Conservation (phyloP, 2,329 filamentous ascomycete species). For the Sporothrix pseudoabietina region DNA sequence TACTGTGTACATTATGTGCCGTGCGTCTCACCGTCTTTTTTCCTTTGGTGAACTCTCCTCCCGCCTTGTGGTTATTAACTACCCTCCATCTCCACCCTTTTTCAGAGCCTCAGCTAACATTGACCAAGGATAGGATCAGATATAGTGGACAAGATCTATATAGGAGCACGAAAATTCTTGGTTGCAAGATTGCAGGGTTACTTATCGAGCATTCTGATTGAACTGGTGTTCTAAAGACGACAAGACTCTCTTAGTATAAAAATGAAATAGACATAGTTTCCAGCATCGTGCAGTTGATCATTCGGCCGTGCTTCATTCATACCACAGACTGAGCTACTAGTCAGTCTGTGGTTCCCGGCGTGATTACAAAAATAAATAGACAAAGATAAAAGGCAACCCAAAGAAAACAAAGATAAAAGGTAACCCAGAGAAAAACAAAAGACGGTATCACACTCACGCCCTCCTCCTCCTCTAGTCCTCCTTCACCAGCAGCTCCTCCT, state of each 20-base stretch:
- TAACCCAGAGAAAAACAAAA: neutral
- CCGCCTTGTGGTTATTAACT: slow-evolving; percentile 6
- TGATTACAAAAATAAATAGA: slow-evolving; percentile 11
- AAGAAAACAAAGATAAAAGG: neutral
- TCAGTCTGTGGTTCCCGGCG: slow-evolving; percentile 1
- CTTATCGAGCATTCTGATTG: neutral
- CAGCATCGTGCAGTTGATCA: neutral
- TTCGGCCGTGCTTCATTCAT: slow-evolving; percentile 4
- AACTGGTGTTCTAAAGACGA: neutral
- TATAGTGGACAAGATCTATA: neutral
- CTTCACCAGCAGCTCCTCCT: slow-evolving; percentile 6
- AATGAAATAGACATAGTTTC: neutral
- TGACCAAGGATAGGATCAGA: neutral
- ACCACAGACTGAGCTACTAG: neutral
- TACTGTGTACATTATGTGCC: no score
- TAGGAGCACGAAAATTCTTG: neutral
- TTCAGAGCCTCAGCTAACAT: neutral
- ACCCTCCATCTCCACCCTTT: neutral
- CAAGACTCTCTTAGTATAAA: neutral
- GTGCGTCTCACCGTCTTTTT: neutral
- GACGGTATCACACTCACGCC: slow-evolving; percentile 11
- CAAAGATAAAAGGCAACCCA: neutral
- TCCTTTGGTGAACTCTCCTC: neutral
- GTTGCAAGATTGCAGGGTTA: neutral
- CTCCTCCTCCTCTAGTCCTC: neutral